Base-by-base conservation (phyloP, 257 asterid species). In the Nicotiana sylvestris region DNA sequence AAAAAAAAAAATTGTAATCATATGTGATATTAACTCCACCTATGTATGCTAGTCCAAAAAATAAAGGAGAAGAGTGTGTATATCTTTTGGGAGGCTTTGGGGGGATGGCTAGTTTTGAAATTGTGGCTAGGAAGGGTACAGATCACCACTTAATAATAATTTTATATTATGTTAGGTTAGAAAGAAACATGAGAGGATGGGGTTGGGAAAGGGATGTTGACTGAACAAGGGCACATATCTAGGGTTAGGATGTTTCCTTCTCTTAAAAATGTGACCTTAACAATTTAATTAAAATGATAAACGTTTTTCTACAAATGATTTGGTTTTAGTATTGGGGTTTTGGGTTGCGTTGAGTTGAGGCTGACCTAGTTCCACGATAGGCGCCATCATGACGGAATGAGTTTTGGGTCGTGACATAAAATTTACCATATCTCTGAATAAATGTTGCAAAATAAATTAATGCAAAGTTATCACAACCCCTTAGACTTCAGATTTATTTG, bases 211-310 rank as follows among this genome's bases (percentile, higher is more conserved):
- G 46, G 85, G 92, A 88, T 87, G 85, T 13, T 87, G 92, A 90
- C 83, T 69, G 86, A 85, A 87, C 93, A 90, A 88, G 90, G 93
- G 90, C 92, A 89, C 92, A 87, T 92, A 91, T 82, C 93, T 21
- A 21, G 21, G 21, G 21, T 21, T 93, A 68, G 93, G 91, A 82
- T 90, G 95, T 86, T 91, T 89, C 88, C 85, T 82, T 89, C 94
- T 91, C 91, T 69, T 78, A 46, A 55, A 78, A 92, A 91, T 90
- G 93, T 93, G 94, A 92, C 97, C 86, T 92, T 21, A 21, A 21
- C 21, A 21, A 21, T 21, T 21, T 21, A 21, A 0, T 21, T 21
- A 21, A 21, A 21, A 21, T 21, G 21, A 21, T 21, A 21, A 21
- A 21, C 0, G 21, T 21, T 21, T 21, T 21, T 21, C 21, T 21